Evolutionary conservation across 371 early-diverging fungal species (phyloP).

Genomic region (Coemansia sp.): DNA sequence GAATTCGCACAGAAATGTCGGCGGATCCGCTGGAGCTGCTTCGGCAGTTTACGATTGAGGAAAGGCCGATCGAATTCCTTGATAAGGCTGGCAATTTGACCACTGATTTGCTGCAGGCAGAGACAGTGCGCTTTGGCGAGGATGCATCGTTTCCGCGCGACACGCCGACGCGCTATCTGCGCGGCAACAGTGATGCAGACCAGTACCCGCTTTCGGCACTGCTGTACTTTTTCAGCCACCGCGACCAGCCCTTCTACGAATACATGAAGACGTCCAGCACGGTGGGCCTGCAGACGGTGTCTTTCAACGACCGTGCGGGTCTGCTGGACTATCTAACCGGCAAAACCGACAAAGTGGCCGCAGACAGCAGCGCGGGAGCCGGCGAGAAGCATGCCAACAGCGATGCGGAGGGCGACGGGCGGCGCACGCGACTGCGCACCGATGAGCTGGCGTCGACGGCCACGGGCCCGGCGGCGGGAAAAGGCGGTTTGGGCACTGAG

Average conservation of each 20-base stretch:
- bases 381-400: background rate
- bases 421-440: slow-evolving; percentile 20
- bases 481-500: background rate
- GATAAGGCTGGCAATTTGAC: slow-evolving; percentile 54
- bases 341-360: slow-evolving; percentile 50
- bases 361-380: slow-evolving; percentile 6
- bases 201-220: slow-evolving; percentile 74
- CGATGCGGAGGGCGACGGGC: background rate
- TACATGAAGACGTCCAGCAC: slow-evolving; percentile 69
- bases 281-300: slow-evolving; percentile 65
- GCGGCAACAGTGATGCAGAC: slow-evolving; percentile 57
- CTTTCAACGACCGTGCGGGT: slow-evolving; percentile 68
- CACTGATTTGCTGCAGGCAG: slow-evolving; percentile 57
- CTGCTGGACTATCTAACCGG: slow-evolving; percentile 76
- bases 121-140: slow-evolving; percentile 58
- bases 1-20: background rate
- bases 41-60: slow-evolving; percentile 61
- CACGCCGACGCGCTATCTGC: slow-evolving; percentile 61
- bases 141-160: slow-evolving; percentile 58
- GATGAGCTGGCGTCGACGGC: background rate
- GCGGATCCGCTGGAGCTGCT: slow-evolving; percentile 61
- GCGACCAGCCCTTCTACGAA: slow-evolving; percentile 64
- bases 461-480: background rate
- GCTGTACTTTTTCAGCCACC: slow-evolving; percentile 68
- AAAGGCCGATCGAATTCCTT: slow-evolving; percentile 57